Conservation (phyloP, 768 basidiomycete species). For the Boletus reticulatus region DNA sequence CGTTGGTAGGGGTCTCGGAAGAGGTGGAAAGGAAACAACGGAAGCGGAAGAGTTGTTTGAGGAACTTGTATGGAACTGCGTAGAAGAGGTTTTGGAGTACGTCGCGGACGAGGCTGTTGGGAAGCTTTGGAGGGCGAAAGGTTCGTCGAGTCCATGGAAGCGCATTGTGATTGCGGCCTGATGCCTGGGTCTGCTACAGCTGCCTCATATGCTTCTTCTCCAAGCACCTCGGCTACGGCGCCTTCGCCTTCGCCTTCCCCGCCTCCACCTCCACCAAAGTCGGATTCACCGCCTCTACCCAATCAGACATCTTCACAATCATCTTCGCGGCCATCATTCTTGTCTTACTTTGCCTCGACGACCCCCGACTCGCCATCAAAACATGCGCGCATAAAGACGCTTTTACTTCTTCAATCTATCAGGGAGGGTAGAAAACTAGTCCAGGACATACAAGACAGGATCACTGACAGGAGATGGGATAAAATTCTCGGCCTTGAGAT, state of each 20-base stretch:
- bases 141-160: constrained; percentile 30
- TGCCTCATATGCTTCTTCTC: constrained; percentile 48
- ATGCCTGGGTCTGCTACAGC: constrained; percentile 33
- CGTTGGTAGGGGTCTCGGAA: constrained; percentile 50
- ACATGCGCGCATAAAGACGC: constrained; percentile 64
- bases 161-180: not conserved
- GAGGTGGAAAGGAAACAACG: constrained; percentile 20
- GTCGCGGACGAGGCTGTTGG: constrained; percentile 49
- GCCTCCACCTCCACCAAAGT: constrained; percentile 10
- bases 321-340: constrained; percentile 23
- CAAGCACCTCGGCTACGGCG: constrained; percentile 2
- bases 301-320: not conserved
- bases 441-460: constrained; percentile 19
- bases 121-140: constrained; percentile 73
- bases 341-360: constrained; percentile 78
- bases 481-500: constrained; percentile 67
- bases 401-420: constrained; percentile 68
- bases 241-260: not conserved
- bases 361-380: constrained; percentile 80
- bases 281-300: not conserved
- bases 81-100: constrained; percentile 50
- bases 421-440: constrained; percentile 15
- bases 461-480: constrained; percentile 30
- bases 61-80: constrained; percentile 55
- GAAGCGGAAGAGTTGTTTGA: constrained; percentile 50